phyloP scores from a whole-genome alignment of 192 early-diverging fungal genomes.

The Coemansia sp. region DNA sequence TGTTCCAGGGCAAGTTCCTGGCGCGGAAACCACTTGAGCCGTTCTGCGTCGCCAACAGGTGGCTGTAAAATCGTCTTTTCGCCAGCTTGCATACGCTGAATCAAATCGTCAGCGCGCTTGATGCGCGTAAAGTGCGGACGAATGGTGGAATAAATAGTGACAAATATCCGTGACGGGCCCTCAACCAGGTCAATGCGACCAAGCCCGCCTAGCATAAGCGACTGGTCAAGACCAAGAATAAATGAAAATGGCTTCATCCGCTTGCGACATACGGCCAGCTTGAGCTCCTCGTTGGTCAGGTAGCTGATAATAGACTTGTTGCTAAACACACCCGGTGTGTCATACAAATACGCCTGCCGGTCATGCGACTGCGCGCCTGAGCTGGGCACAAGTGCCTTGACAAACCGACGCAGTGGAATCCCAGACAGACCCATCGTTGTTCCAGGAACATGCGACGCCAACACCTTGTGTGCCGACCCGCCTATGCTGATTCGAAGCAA shows the following conservation, averaged over 20 bases:
- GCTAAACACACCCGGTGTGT: constrained; percentile 68
- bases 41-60: constrained; percentile 43
- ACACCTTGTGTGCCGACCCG: constrained; percentile 55
- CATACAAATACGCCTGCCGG: constrained; percentile 49
- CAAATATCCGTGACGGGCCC: constrained; percentile 45
- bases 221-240: constrained; percentile 54
- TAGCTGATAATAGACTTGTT: constrained; percentile 54
- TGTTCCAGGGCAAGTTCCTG: constrained; percentile 44
- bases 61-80: constrained; percentile 41
- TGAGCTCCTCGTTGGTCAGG: constrained; percentile 57
- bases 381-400: constrained; percentile 41
- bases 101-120: constrained; percentile 47
- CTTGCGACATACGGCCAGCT: constrained; percentile 45
- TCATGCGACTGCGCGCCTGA: constrained; percentile 37
- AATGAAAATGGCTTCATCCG: constrained; percentile 59
- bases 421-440: constrained; percentile 69
- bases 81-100: constrained; percentile 33
- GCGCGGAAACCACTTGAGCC: constrained; percentile 36
- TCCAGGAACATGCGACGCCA: constrained; percentile 66
- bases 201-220: constrained; percentile 60
- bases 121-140: constrained; percentile 62
- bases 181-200: constrained; percentile 61
- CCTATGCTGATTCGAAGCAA: constrained; percentile 59
- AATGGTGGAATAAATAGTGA: constrained; percentile 59
- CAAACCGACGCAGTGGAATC: constrained; percentile 60